Percentiles rank a stretch among this genome's conserved stretches.
These are phyloP conservation scores for Rubia yunnanensis DNA, from an alignment of 257 asterid genomes.

Conservation along the genomic window DNA sequence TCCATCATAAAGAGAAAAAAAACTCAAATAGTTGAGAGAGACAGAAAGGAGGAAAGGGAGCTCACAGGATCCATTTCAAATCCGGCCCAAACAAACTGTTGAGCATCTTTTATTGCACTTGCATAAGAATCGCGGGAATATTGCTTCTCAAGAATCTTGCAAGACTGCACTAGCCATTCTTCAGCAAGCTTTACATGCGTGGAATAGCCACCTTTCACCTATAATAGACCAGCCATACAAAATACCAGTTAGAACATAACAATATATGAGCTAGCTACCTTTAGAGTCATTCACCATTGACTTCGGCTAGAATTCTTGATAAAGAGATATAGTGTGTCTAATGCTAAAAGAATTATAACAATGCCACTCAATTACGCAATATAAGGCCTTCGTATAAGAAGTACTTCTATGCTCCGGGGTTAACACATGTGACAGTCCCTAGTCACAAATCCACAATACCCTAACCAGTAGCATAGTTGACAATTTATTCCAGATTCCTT, in stretches of 20 bases:
- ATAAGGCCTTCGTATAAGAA: neutral
- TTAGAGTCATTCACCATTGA: neutral
- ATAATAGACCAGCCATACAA: slow-evolving; percentile 16
- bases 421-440: neutral
- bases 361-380: neutral
- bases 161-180: slow-evolving; percentile 58
- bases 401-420: neutral
- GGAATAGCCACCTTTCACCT: slow-evolving; percentile 63
- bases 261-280: neutral
- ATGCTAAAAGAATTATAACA: neutral
- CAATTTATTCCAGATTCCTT: neutral
- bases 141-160: slow-evolving; percentile 53
- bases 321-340: neutral
- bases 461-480: neutral
- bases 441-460: no score
- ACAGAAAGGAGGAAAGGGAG: slow-evolving; percentile 8
- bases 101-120: slow-evolving; percentile 64
- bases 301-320: neutral
- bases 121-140: slow-evolving; percentile 53
- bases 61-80: slow-evolving; percentile 86
- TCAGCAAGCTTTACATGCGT: slow-evolving; percentile 71
- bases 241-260: neutral
- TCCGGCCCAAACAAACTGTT: slow-evolving; percentile 95
- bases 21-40: slow-evolving; percentile 6
- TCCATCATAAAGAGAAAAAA: slow-evolving; percentile 15